phyloP scores from a whole-genome alignment of 495 filamentous ascomycete genomes.

The Aspergillus bertholletiae region DNA sequence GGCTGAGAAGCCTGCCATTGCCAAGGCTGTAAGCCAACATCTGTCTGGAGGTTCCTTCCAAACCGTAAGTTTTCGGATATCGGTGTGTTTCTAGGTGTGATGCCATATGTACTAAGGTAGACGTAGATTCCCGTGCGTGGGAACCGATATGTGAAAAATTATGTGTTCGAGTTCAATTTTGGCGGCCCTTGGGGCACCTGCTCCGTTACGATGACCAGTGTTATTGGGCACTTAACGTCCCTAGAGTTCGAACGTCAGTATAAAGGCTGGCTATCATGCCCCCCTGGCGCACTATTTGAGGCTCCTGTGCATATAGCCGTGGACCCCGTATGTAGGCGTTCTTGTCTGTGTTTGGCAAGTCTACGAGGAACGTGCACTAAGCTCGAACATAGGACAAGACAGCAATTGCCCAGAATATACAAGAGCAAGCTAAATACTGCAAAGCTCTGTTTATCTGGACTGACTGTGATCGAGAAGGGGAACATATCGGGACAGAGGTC shows the following conservation, averaged over 20 bases:
- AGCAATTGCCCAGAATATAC: constrained; percentile 81
- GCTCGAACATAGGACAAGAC: constrained; percentile 60
- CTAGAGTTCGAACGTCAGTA: constrained; percentile 68
- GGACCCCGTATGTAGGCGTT: constrained; percentile 48
- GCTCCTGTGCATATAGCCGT: constrained; percentile 67
- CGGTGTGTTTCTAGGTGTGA: constrained; percentile 14
- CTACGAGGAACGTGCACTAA: constrained; percentile 10
- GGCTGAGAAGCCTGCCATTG: constrained; percentile 95
- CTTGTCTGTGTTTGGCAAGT: not conserved
- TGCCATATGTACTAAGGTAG: constrained; percentile 23
- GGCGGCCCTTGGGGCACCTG: constrained; percentile 75
- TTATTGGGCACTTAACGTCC: constrained; percentile 77
- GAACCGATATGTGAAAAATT: constrained; percentile 87
- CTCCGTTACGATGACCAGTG: constrained; percentile 86
- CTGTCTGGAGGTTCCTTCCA: constrained; percentile 70
- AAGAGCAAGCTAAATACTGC: constrained; percentile 64
- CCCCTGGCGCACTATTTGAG: constrained; percentile 77
- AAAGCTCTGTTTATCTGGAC: constrained; percentile 91
- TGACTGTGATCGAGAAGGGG: constrained; percentile 96
- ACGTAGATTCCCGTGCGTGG: constrained; percentile 54
- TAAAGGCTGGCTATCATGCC: constrained; percentile 75
- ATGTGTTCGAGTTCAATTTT: constrained; percentile 86
- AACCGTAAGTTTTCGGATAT: constrained; percentile 52
- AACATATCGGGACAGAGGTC: constrained; percentile 94
- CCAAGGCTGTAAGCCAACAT: constrained; percentile 88